Base-by-base conservation (phyloP, 2,329 filamentous ascomycete genomes). In the Apiospora malaysiana region DNA sequence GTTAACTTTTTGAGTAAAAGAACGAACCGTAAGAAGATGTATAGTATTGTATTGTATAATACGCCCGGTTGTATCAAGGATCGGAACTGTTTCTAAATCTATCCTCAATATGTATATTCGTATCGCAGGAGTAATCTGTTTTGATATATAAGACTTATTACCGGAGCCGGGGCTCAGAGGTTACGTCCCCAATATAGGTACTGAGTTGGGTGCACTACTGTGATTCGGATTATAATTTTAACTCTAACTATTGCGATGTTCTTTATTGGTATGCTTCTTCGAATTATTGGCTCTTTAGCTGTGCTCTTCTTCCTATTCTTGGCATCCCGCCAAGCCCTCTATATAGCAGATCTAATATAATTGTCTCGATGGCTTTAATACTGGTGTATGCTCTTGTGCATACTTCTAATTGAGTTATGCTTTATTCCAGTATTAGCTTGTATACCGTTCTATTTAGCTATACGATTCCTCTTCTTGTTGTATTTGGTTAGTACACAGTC, bases 61-160 rank as follows among this genome's bases (percentile, higher is more conserved):
- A 47, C 14, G 8, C 18, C n/a, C 18, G 18, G 18, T 47, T 47
- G 18, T 47, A 47, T 47, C 18, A 47, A 47, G 45, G 18, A n/a
- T 47, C n/a, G n/a, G n/a, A 6, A 49, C n/a, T 49, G 7, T 49
- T 49, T 49, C 18, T 49, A 6, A 49, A 49, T 49, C 3, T 49
- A 49, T 49, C 46, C n/a, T 49, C n/a, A 49, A 49, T 49, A 49
- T 49, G 7, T 49, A 49, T 49, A 49, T 49, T 49, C n/a, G n/a
- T 49, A 49, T 49, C 46, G 46, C n/a, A 49, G 46, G 46, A 49
- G 46, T 49, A 49, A 49, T 49, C n/a, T 23, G n/a, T 49, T 49
- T 7, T 49, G n/a, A 49, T 49, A 49, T 49, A 49, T 49, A 49
- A 49, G n/a, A 49, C n/a, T 10, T 49, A 49, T 49, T 7, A 23